Conservation (phyloP, 768 basidiomycete genomes). For the Tricholoma bakamatsutake region DNA sequence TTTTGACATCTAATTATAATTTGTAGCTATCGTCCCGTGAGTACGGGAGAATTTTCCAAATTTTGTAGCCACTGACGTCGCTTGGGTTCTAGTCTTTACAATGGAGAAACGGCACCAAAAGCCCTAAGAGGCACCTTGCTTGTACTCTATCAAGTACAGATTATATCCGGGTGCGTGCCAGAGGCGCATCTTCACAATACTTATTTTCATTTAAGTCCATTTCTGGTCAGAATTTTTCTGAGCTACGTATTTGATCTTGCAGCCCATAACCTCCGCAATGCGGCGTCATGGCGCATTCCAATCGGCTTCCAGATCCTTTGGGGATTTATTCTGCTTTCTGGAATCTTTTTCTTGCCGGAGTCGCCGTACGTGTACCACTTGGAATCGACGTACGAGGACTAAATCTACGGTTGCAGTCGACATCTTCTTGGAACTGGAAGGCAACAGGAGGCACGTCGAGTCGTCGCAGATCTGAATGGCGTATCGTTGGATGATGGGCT, state of each 20-base stretch:
- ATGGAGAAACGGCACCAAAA: slow-evolving; percentile 75
- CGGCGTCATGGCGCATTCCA: slow-evolving; percentile 69
- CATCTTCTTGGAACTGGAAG: slow-evolving; percentile 57
- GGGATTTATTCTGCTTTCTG: slow-evolving; percentile 61
- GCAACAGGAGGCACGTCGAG: slow-evolving; percentile 47
- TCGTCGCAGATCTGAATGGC: slow-evolving; percentile 63
- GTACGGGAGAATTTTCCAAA: slow-evolving; percentile 10
- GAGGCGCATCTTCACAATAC: background rate
- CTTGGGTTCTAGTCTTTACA: slow-evolving; percentile 43
- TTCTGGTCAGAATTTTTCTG: slow-evolving; percentile 51
- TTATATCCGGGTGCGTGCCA: slow-evolving; percentile 54
- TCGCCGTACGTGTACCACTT: slow-evolving; percentile 49
- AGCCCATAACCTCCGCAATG: slow-evolving; percentile 39
- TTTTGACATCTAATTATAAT: background rate
- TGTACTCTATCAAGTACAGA: slow-evolving; percentile 73
- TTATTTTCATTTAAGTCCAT: background rate
- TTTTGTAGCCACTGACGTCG: slow-evolving; percentile 6
- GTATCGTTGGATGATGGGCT: slow-evolving; percentile 53
- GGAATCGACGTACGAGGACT: background rate
- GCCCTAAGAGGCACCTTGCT: slow-evolving; percentile 64
- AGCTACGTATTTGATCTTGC: slow-evolving; percentile 69
- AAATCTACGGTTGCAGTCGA: slow-evolving; percentile 34
- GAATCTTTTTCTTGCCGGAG: slow-evolving; percentile 73
- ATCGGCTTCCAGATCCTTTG: slow-evolving; percentile 71
- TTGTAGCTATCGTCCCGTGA: slow-evolving; percentile 45